phyloP scores from a whole-genome alignment of 2,329 filamentous ascomycete genomes.

The Pseudodiploospora longispora region DNA sequence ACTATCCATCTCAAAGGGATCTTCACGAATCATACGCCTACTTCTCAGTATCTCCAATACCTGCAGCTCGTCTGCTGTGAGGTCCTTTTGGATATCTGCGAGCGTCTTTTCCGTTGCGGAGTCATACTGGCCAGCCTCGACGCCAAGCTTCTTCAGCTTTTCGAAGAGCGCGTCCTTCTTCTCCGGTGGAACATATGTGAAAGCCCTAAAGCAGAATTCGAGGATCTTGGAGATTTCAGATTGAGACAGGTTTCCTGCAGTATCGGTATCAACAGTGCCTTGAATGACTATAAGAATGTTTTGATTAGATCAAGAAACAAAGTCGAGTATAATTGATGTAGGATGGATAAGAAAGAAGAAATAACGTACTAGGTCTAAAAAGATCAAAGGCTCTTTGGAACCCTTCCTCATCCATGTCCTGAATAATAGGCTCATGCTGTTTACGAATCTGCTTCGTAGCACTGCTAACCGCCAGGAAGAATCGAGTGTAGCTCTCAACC shows the following conservation, averaged over 20 bases:
- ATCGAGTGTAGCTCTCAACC: conserved; percentile 37
- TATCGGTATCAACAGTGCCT: conserved; percentile 22
- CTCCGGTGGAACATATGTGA: conserved; percentile 11
- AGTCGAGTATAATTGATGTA: not conserved
- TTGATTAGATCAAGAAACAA: too few relatives aligned
- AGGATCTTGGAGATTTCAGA: conserved; percentile 22
- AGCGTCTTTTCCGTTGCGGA: not conserved
- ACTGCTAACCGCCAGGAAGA: conserved; percentile 24
- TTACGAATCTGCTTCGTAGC: conserved; percentile 30
- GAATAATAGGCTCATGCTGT: conserved; percentile 30
- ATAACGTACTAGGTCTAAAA: conserved; percentile 29
- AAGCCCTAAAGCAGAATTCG: conserved; percentile 25
- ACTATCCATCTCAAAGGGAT: conserved; percentile 23
- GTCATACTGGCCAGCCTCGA: not conserved
- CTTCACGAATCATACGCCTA: conserved; percentile 23
- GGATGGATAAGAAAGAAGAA: not conserved
- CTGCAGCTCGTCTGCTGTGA: conserved; percentile 14
- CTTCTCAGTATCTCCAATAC: conserved; percentile 21
- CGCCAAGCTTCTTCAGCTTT: conserved; percentile 8
- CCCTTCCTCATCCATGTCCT: conserved; percentile 31
- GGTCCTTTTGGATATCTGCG: conserved; percentile 8
- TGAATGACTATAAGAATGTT: conserved; percentile 25
- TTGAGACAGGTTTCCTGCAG: conserved; percentile 19
- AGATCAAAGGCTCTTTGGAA: conserved; percentile 35
- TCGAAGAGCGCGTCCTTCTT: conserved; percentile 10